Evolutionary conservation across 345 rosid genomes (phyloP).

Genomic region (Dovyalis caffra): DNA sequence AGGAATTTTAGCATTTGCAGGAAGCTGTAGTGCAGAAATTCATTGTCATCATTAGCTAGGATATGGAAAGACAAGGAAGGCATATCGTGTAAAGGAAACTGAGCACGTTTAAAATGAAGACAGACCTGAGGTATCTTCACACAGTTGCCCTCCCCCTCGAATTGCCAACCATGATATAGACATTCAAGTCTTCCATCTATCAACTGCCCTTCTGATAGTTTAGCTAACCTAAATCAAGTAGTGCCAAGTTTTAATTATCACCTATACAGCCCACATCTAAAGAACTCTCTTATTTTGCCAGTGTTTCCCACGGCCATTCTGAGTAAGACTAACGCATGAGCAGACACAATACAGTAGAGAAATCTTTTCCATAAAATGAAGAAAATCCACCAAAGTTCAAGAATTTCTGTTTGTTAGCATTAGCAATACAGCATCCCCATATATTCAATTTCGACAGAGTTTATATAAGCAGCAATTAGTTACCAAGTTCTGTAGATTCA

Average conservation of each 20-base stretch:
- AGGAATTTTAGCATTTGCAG: slow-evolving; percentile 73
- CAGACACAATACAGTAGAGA: neutral
- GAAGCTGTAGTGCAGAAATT: slow-evolving; percentile 46
- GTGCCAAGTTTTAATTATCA: neutral
- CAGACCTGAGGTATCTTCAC: slow-evolving; percentile 90
- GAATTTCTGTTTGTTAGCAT: neutral
- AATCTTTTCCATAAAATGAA: neutral
- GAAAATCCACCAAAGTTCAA: neutral
- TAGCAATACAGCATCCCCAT: neutral
- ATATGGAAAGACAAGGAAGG: neutral
- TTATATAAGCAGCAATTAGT: neutral
- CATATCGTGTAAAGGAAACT: neutral
- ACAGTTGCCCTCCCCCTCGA: slow-evolving; percentile 83
- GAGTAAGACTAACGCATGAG: neutral
- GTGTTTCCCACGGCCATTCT: neutral
- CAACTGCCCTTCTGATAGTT: slow-evolving; percentile 89
- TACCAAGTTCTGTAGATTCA: neutral
- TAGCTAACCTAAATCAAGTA: slow-evolving; percentile 62
- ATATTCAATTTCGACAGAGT: neutral
- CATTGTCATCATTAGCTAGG: neutral
- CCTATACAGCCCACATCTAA: neutral
- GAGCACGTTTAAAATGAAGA: neutral
- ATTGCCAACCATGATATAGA: slow-evolving; percentile 96
- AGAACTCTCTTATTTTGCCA: neutral
- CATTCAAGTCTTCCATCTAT: slow-evolving; percentile 90